A percentile compares a stretch with the other conserved stretches of the same genome.
Conservation (phyloP, 2,329 filamentous ascomycete species). For the Dactylonectria estremocensis region DNA sequence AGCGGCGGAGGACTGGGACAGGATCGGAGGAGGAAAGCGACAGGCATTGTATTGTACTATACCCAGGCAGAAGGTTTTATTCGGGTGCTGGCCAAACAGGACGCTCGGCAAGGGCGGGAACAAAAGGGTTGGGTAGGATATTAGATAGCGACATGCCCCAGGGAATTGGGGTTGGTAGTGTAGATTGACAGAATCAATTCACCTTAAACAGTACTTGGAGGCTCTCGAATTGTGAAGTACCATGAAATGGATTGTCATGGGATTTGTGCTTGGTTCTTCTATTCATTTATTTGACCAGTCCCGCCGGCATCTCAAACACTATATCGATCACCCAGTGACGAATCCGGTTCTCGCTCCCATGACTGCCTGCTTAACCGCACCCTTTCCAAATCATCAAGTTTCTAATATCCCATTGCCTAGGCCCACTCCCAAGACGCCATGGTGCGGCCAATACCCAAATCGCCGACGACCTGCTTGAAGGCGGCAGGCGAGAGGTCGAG, state of each 20-base stretch:
- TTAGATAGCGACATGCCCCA: slow-evolving; percentile 29
- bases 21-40: slow-evolving; percentile 27
- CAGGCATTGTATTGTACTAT: slow-evolving; percentile 43
- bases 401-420: slow-evolving; percentile 14
- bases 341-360: neutral
- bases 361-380: neutral
- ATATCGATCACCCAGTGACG: neutral
- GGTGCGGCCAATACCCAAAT: slow-evolving; percentile 43
- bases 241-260: neutral
- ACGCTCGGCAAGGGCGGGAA: slow-evolving; percentile 24
- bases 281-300: neutral
- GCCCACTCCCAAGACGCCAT: slow-evolving; percentile 48
- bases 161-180: slow-evolving; percentile 36
- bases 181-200: slow-evolving; percentile 44
- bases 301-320: neutral
- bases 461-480: slow-evolving; percentile 62
- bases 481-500: slow-evolving; percentile 64
- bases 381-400: neutral
- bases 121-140: slow-evolving; percentile 19
- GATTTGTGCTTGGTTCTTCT: neutral
- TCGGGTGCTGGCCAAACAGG: slow-evolving; percentile 31
- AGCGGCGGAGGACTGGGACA: slow-evolving; percentile 14
- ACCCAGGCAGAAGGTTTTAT: slow-evolving; percentile 25
- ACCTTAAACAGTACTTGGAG: slow-evolving; percentile 14
- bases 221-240: neutral